Evolutionary conservation across 805 yeast genomes (phyloP).

Genomic region (Saccharomycopsis vini): DNA sequence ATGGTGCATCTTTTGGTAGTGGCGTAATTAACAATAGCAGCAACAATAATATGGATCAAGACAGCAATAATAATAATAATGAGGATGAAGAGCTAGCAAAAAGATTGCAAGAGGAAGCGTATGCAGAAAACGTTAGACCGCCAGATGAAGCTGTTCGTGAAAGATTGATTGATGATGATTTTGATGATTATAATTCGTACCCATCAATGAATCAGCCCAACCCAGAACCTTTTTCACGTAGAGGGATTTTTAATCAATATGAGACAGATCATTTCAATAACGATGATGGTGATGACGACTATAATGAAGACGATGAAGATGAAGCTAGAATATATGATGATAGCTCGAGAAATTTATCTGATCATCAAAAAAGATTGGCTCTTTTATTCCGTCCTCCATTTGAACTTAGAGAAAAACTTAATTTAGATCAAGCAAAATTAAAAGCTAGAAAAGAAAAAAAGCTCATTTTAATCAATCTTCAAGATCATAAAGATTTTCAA

Average conservation of each 20-base stretch:
- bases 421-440: slow-evolving; percentile 63
- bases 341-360: slow-evolving; percentile 11
- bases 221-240: slow-evolving; percentile 5
- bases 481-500: slow-evolving; percentile 73
- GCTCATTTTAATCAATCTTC: slow-evolving; percentile 86
- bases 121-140: slow-evolving; percentile 47
- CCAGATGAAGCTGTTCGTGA: slow-evolving; percentile 55
- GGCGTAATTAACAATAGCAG: slow-evolving; percentile 7
- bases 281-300: slow-evolving; percentile 31
- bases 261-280: slow-evolving; percentile 30
- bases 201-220: not conserved
- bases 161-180: slow-evolving; percentile 16
- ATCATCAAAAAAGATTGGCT: slow-evolving; percentile 63
- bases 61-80: slow-evolving; percentile 8
- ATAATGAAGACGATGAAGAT: slow-evolving; percentile 28
- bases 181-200: not conserved
- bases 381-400: slow-evolving; percentile 87
- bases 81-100: slow-evolving; percentile 45
- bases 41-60: too few species aligned
- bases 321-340: slow-evolving; percentile 28
- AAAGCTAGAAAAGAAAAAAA: slow-evolving; percentile 55
- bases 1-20: slow-evolving; percentile 29
- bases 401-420: slow-evolving; percentile 64
- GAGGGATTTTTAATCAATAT: slow-evolving; percentile 30
- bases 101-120: slow-evolving; percentile 55